A percentile compares a stretch with the other conserved stretches of the same genome.
These are phyloP conservation scores for Pascua sp. DNA, from an alignment of 1,284 basidiomycete species.

Conservation along the genomic window DNA sequence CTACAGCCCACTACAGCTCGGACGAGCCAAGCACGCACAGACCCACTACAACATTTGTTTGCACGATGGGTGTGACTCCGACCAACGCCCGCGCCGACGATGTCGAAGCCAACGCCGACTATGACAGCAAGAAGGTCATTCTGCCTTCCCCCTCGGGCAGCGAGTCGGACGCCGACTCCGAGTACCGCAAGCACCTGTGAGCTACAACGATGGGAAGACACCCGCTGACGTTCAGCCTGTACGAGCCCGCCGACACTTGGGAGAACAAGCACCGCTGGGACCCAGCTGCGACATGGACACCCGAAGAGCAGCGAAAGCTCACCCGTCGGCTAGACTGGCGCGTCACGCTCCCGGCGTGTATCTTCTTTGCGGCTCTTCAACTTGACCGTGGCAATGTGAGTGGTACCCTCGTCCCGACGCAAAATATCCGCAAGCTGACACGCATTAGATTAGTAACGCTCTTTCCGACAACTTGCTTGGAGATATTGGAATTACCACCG, in stretches of 20 bases:
- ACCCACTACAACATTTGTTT: too few relatives aligned
- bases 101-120: too few relatives aligned
- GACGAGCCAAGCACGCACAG: too few relatives aligned
- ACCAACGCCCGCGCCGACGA: too few relatives aligned
- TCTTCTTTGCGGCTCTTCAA: conserved; percentile 40
- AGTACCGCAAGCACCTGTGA: too few relatives aligned
- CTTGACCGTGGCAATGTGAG: conserved; percentile 36
- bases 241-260: conserved; percentile 36
- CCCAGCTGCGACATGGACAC: conserved; percentile 44
- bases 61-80: too few relatives aligned
- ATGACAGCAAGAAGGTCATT: too few relatives aligned
- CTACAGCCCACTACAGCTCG: too few relatives aligned
- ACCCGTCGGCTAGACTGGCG: conserved; percentile 31
- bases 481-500: conserved; percentile 44
- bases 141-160: too few relatives aligned
- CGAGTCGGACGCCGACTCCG: too few relatives aligned
- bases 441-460: conserved; percentile 26
- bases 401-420: too few relatives aligned
- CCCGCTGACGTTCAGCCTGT: conserved; percentile 12
- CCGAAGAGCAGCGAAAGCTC: conserved; percentile 39
- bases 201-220: too few relatives aligned
- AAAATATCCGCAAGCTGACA: neutral
- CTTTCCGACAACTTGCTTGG: conserved; percentile 47
- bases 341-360: conserved; percentile 30
- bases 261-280: conserved; percentile 47